Evolutionary conservation across 2,329 filamentous ascomycete species (phyloP).

Genomic region (Trichoderma koningiopsis): DNA sequence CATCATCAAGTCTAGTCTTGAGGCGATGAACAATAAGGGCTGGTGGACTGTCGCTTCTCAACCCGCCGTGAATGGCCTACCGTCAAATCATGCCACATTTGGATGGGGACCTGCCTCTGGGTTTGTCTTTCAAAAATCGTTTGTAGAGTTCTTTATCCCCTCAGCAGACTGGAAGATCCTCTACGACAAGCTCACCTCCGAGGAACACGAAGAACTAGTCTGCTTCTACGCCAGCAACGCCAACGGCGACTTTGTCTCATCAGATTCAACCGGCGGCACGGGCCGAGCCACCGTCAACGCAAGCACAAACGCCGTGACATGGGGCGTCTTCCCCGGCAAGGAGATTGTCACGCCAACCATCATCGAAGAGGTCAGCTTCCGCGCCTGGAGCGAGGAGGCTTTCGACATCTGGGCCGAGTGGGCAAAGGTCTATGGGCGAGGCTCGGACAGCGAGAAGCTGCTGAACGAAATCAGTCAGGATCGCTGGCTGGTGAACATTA

Average conservation of each 20-base stretch:
- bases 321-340: slow-evolving; percentile 93
- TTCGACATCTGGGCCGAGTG: slow-evolving; percentile 96
- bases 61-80: slow-evolving; percentile 85
- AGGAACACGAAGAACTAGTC: slow-evolving; percentile 65
- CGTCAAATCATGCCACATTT: slow-evolving; percentile 75
- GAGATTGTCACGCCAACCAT: slow-evolving; percentile 97
- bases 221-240: slow-evolving; percentile 88
- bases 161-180: slow-evolving; percentile 70
- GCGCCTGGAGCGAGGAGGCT: slow-evolving; percentile 92
- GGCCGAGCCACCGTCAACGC: slow-evolving; percentile 42
- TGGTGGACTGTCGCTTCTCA: slow-evolving; percentile 98
- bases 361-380: slow-evolving; percentile 92
- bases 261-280: slow-evolving; percentile 51
- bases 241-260: slow-evolving; percentile 75
- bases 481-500: slow-evolving; percentile 88
- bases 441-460: slow-evolving; percentile 69
- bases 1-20: slow-evolving; percentile 74
- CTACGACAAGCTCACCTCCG: slow-evolving; percentile 60
- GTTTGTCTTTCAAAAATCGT: slow-evolving; percentile 97
- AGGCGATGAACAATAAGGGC: slow-evolving; percentile 74
- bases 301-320: slow-evolving; percentile 91
- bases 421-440: slow-evolving; percentile 81
- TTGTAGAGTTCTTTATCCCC: slow-evolving; percentile 94
- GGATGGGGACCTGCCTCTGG: slow-evolving; percentile 93
- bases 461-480: slow-evolving; percentile 68